Evolutionary conservation across 208 protist species (phyloP).

Genomic region (Phytomonas sp.): DNA sequence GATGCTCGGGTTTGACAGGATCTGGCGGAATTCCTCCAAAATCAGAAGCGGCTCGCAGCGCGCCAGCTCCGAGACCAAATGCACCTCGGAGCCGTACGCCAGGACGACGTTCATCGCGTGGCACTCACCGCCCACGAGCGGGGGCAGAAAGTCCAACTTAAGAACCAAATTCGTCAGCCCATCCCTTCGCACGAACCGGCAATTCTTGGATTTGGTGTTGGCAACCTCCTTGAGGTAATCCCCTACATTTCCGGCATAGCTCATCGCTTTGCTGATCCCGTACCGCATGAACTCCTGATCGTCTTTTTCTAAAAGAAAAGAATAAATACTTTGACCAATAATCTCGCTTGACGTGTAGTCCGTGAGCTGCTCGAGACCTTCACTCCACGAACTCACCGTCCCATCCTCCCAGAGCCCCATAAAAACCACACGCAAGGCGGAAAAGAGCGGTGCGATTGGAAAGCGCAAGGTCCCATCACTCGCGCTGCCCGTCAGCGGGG

Average conservation of each 20-base stretch:
- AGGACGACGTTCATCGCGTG: conserved; percentile 60
- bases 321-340: conserved; percentile 79
- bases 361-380: conserved; percentile 44
- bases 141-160: conserved; percentile 46
- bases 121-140: conserved; percentile 38
- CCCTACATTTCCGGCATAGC: conserved; percentile 58
- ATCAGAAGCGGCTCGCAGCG: conserved; percentile 65
- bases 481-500: neutral
- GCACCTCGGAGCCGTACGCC: conserved; percentile 51
- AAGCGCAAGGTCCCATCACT: conserved; percentile 18
- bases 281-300: conserved; percentile 69
- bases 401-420: conserved; percentile 79
- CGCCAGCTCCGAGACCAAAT: conserved; percentile 25
- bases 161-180: conserved; percentile 61
- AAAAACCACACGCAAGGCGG: conserved; percentile 15
- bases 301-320: conserved; percentile 52
- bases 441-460: conserved; percentile 16
- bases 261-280: conserved; percentile 40
- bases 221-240: conserved; percentile 26
- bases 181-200: conserved; percentile 65
- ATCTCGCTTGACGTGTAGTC: conserved; percentile 57
- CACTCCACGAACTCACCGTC: conserved; percentile 68
- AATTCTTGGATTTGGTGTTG: conserved; percentile 9
- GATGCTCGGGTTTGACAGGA: conserved; percentile 38
- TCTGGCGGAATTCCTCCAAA: conserved; percentile 38